Percentiles rank a stretch among this genome's conserved stretches.
phyloP scores from a whole-genome alignment of 2,329 filamentous ascomycete species.

The Pyricularia pennisetigena region DNA sequence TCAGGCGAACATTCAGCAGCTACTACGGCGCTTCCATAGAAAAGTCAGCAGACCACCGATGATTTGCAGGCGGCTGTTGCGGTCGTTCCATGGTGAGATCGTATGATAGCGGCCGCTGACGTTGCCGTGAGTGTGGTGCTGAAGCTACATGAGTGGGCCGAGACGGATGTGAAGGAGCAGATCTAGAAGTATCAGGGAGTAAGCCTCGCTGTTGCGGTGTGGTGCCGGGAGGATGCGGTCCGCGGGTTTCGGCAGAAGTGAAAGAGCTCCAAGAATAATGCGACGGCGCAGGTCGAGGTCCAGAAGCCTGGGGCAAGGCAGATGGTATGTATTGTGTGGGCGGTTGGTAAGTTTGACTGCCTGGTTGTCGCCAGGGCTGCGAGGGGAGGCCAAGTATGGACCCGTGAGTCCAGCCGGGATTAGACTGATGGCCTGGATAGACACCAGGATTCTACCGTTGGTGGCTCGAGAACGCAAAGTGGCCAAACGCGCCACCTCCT shows the following conservation, averaged over 20 bases:
- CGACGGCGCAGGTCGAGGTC: not conserved
- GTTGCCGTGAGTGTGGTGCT: not conserved
- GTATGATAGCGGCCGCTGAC: not conserved
- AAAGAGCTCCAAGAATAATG: not conserved
- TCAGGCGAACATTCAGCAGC: not conserved
- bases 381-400: not conserved
- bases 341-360: not conserved
- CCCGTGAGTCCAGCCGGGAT: not conserved
- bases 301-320: not conserved
- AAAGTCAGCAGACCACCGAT: not conserved
- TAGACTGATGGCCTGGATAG: not conserved
- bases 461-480: conserved; percentile 44
- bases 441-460: conserved; percentile 1
- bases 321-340: not conserved
- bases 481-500: conserved; percentile 65
- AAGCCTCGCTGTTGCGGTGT: not conserved
- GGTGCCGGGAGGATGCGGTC: not conserved
- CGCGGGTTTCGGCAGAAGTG: not conserved
- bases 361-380: not conserved
- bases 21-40: not conserved
- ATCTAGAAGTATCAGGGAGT: not conserved
- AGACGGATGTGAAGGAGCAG: not conserved
- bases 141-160: not conserved
- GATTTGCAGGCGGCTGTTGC: not conserved
- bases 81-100: not conserved